Percentiles rank a stretch among this genome's conserved stretches.
Conservation (phyloP, 2,329 filamentous ascomycete genomes). For the Xylaria sp. region DNA sequence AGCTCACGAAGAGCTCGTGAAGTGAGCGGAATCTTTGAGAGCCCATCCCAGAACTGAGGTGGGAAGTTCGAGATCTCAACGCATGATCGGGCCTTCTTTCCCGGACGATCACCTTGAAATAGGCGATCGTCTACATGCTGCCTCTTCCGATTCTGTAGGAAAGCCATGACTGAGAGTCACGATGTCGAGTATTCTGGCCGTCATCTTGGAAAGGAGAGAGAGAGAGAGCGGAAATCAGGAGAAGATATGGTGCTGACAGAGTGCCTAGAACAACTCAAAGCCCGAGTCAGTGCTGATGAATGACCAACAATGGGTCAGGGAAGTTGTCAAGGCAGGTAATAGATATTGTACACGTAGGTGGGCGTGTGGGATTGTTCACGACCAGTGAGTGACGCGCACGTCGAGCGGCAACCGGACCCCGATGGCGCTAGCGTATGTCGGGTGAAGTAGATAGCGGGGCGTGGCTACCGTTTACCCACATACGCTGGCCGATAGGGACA, state of each 20-base stretch:
- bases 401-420: not conserved
- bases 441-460: not conserved
- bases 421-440: not conserved
- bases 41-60: slow-evolving; percentile 25
- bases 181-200: not conserved
- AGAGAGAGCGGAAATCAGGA: not conserved
- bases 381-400: not conserved
- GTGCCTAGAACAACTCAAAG: not conserved
- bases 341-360: not conserved
- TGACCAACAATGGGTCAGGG: not conserved
- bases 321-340: not conserved
- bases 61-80: not conserved
- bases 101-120: not conserved
- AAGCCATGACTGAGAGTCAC: not conserved
- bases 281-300: not conserved
- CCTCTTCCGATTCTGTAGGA: not conserved
- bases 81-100: not conserved
- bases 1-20: slow-evolving; percentile 26
- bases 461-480: no score
- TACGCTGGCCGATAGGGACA: no score
- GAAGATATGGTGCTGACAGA: not conserved
- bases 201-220: not conserved
- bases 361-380: not conserved
- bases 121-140: not conserved
- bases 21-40: slow-evolving; percentile 28